Percentiles rank a stretch among this genome's conserved stretches.
Conservation (phyloP, 345 rosid species). For the Eucalyptus tenuipes region DNA sequence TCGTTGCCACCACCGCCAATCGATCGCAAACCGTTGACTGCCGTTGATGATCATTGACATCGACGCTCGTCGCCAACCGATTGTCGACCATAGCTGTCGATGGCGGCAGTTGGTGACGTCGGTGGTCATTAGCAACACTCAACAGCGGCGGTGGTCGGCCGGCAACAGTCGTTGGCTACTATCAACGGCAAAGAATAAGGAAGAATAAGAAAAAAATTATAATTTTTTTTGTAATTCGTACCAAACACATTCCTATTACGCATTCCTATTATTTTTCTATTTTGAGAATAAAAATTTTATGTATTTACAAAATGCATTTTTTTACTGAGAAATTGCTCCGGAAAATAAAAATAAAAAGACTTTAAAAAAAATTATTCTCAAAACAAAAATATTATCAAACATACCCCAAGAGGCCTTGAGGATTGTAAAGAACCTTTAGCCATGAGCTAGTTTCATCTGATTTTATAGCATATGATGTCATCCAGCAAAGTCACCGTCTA, state of each 20-base stretch:
- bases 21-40: fast-evolving
- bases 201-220: too few relatives aligned
- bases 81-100: fast-evolving
- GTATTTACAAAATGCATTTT: fast-evolving
- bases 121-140: fast-evolving
- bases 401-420: not conserved
- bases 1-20: fast-evolving
- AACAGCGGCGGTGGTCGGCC: too few relatives aligned
- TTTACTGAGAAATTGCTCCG: fast-evolving
- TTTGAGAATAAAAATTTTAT: too few relatives aligned
- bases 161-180: too few relatives aligned
- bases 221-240: too few relatives aligned
- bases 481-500: not conserved
- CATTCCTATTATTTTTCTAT: fast-evolving
- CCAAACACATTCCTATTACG: too few relatives aligned
- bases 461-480: not conserved
- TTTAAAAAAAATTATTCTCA: too few relatives aligned
- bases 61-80: fast-evolving
- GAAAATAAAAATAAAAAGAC: fast-evolving
- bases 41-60: too few relatives aligned
- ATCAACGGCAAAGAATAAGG: fast-evolving
- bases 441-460: not conserved
- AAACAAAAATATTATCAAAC: too few relatives aligned
- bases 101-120: fast-evolving
- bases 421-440: not conserved